Percentiles rank a stretch among this genome's conserved stretches.
Evolutionary conservation across 805 yeast genomes (phyloP).

Genomic region (Spencermartinsiella europaea): DNA sequence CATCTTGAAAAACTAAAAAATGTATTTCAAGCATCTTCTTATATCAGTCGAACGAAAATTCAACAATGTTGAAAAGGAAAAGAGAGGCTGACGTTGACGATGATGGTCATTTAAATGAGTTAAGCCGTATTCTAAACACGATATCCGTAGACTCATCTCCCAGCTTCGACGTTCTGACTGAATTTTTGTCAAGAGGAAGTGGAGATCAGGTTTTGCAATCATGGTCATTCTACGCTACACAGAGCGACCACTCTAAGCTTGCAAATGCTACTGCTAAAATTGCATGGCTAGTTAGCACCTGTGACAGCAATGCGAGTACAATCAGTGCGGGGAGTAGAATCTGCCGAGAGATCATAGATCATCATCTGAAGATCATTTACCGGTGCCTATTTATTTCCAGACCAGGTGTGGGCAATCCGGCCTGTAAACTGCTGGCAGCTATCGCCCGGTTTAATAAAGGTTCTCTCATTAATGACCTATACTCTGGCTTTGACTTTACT

Average conservation of each 20-base stretch:
- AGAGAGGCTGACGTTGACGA: slow-evolving; percentile 13
- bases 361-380: slow-evolving; percentile 59
- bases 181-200: slow-evolving; percentile 34
- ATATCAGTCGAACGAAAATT: no score
- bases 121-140: not conserved
- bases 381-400: slow-evolving; percentile 57
- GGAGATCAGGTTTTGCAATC: slow-evolving; percentile 37
- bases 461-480: slow-evolving; percentile 48
- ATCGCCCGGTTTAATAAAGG: slow-evolving; percentile 48
- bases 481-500: slow-evolving; percentile 64
- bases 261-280: slow-evolving; percentile 30
- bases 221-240: slow-evolving; percentile 44
- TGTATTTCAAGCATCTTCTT: no score
- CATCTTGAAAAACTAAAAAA: no score
- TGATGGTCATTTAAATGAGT: slow-evolving; percentile 7
- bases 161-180: not conserved
- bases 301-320: slow-evolving; percentile 34
- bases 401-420: slow-evolving; percentile 56
- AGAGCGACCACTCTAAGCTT: slow-evolving; percentile 12
- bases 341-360: slow-evolving; percentile 49
- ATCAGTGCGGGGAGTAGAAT: slow-evolving; percentile 34
- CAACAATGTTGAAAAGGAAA: slow-evolving; percentile 13
- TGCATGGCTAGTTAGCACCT: slow-evolving; percentile 35
- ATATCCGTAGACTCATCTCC: not conserved
- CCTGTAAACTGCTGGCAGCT: slow-evolving; percentile 50